These are phyloP conservation scores for Paraleonurus japonicus DNA, from an alignment of 257 asterid genomes.

Conservation along the genomic window DNA sequence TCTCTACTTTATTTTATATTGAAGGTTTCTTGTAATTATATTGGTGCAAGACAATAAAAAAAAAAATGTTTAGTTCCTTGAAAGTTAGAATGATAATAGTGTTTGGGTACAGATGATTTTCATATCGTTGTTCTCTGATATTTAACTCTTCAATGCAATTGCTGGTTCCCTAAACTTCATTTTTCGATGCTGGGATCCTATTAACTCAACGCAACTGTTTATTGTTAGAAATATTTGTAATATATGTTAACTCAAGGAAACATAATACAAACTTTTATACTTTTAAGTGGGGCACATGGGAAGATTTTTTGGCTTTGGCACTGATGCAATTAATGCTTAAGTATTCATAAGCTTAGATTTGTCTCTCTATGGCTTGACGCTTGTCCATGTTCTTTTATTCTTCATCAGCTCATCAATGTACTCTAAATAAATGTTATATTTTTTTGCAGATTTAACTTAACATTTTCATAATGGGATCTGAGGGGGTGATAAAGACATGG, in stretches of 20 bases:
- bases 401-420: too few relatives aligned
- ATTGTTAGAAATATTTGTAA: too few relatives aligned
- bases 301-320: not conserved
- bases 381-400: too few relatives aligned
- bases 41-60: not conserved
- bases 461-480: constrained; percentile 51
- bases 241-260: not conserved
- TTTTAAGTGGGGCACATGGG: too few relatives aligned
- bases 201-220: not conserved
- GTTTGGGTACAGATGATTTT: not conserved
- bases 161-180: constrained; percentile 1
- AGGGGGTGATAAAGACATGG: constrained; percentile 36
- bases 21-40: not conserved
- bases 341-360: not conserved
- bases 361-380: not conserved
- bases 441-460: constrained; percentile 22
- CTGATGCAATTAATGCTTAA: not conserved
- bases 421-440: not conserved
- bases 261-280: too few relatives aligned
- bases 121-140: not conserved
- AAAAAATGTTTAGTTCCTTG: not conserved
- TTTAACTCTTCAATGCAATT: not conserved
- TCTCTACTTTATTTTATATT: not conserved
- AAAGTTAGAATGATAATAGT: not conserved
- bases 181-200: not conserved